phyloP scores from a whole-genome alignment of 1,284 basidiomycete genomes.

The Ustilago curta region DNA sequence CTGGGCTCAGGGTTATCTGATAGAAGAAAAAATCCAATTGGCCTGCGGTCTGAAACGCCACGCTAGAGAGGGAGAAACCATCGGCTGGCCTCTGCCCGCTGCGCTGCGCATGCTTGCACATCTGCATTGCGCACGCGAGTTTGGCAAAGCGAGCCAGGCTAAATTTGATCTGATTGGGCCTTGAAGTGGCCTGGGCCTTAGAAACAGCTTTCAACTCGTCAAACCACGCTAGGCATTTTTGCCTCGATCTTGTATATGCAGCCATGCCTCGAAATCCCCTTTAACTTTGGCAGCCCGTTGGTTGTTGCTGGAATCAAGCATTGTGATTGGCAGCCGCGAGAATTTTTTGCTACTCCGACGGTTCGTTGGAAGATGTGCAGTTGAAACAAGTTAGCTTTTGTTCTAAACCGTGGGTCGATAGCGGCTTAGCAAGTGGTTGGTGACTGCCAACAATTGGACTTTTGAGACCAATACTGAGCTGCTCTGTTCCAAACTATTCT shows the following conservation, averaged over 20 bases:
- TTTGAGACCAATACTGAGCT: too few species aligned
- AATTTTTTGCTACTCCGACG: constrained; percentile 10
- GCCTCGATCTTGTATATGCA: too few species aligned
- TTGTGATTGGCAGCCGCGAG: not conserved
- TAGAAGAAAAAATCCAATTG: constrained; percentile 9
- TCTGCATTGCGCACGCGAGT: constrained; percentile 10
- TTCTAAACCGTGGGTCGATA: constrained; percentile 8
- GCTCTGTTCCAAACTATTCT: too few species aligned
- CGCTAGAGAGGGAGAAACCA: constrained; percentile 6
- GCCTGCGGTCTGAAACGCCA: constrained; percentile 1
- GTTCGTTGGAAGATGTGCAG: not conserved
- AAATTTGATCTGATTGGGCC: not conserved
- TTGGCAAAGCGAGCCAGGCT: not conserved
- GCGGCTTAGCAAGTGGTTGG: not conserved
- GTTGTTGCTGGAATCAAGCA: not conserved
- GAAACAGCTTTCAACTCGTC: constrained; percentile 8
- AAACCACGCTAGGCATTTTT: constrained; percentile 1
- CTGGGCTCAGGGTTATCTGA: constrained; percentile 12
- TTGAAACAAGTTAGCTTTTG: not conserved
- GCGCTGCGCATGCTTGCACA: not conserved
- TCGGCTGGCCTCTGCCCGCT: not conserved
- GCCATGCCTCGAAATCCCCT: too few species aligned
- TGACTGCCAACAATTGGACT: not conserved
- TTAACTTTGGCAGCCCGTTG: too few species aligned
- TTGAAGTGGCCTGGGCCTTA: not conserved